A percentile compares a stretch with the other conserved stretches of the same genome.
These are phyloP conservation scores for Magnusiomyces fungicola DNA, from an alignment of 1,139 yeast genomes.

Conservation along the genomic window DNA sequence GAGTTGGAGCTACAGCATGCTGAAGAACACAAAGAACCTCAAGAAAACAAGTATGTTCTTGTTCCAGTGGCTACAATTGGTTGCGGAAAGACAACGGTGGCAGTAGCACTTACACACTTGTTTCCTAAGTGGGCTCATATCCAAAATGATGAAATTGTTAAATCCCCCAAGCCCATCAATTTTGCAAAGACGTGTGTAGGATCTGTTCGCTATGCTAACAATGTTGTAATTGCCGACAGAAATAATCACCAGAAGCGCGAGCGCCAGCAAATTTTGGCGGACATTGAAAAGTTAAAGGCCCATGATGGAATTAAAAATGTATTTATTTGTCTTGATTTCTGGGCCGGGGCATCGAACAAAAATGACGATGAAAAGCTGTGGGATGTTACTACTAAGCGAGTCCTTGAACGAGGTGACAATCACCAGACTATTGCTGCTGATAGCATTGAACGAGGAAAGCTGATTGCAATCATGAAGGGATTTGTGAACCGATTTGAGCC, in stretches of 20 bases:
- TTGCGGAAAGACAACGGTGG: slow-evolving; percentile 88
- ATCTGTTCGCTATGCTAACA: slow-evolving; percentile 35
- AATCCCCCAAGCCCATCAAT: slow-evolving; percentile 35
- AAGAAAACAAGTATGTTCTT: slow-evolving; percentile 41
- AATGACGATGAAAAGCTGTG: slow-evolving; percentile 23
- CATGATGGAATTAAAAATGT: slow-evolving; percentile 21
- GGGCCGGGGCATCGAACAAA: background rate
- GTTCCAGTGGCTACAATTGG: slow-evolving; percentile 89
- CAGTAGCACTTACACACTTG: slow-evolving; percentile 49
- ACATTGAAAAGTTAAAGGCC: slow-evolving; percentile 23
- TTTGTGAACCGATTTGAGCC: slow-evolving; percentile 66
- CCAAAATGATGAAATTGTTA: slow-evolving; percentile 74
- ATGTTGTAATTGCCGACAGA: slow-evolving; percentile 65
- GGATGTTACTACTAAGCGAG: slow-evolving; percentile 50
- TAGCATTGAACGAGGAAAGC: slow-evolving; percentile 41
- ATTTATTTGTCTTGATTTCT: slow-evolving; percentile 63
- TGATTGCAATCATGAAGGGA: slow-evolving; percentile 60
- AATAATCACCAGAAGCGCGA: slow-evolving; percentile 72
- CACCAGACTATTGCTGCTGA: slow-evolving; percentile 74
- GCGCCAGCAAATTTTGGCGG: slow-evolving; percentile 57
- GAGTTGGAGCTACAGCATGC: slow-evolving; percentile 13
- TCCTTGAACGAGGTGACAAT: slow-evolving; percentile 69
- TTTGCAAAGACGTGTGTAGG: slow-evolving; percentile 39
- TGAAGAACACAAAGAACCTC: slow-evolving; percentile 3
- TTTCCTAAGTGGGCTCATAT: slow-evolving; percentile 65